Evolutionary conservation across 306 rosid genomes (phyloP).

Genomic region (Potentilla sterilis): DNA sequence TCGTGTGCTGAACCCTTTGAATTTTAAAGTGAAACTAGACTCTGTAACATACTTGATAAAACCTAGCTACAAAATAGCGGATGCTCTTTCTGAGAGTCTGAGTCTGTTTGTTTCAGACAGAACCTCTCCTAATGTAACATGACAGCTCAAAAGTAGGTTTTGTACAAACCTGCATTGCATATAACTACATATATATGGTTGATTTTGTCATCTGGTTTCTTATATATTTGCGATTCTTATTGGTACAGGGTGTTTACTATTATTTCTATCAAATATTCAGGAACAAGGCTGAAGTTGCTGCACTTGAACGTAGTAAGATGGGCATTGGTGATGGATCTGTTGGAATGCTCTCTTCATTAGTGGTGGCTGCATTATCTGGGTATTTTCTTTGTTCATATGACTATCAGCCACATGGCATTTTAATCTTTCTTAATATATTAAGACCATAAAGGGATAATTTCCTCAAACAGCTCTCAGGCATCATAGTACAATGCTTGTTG

Average conservation of each 20-base stretch:
- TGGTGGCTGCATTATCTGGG: constrained; percentile 97
- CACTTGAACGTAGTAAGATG: constrained; percentile 48
- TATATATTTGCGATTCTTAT: constrained; percentile 43
- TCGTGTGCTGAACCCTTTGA: not conserved
- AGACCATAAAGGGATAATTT: not conserved
- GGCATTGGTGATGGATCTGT: constrained; percentile 91
- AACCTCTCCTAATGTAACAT: not conserved
- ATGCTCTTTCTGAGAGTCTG: not conserved
- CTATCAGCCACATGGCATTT: not conserved
- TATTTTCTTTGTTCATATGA: constrained; percentile 20
- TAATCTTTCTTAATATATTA: not conserved
- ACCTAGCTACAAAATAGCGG: not conserved
- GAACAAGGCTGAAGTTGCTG: constrained; percentile 77
- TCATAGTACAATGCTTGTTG: not conserved
- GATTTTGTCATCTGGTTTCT: constrained; percentile 40
- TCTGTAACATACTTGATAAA: not conserved
- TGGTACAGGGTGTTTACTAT: constrained; percentile 97
- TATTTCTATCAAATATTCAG: constrained; percentile 99
- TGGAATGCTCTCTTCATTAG: constrained; percentile 87
- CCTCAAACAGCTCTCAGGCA: not conserved
- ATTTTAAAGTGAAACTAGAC: not conserved
- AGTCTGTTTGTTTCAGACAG: not conserved
- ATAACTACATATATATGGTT: constrained; percentile 12
- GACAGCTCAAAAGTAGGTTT: not conserved
- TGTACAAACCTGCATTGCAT: constrained; percentile 14